Evolutionary conservation across 352 stramenopile species (phyloP).

Genomic region (Phytophthora agathidicida): DNA sequence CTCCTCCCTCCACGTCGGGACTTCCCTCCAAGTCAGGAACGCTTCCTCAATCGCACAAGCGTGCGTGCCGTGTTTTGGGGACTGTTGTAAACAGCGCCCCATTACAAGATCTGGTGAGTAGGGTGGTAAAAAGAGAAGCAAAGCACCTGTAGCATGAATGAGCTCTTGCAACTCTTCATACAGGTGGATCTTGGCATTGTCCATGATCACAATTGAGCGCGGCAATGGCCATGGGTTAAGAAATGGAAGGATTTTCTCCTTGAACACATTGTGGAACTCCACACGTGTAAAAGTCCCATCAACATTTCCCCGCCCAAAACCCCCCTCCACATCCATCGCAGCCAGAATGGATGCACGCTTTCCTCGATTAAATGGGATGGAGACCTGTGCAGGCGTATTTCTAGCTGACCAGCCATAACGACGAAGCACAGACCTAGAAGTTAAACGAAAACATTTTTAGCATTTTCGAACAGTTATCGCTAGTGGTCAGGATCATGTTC

Average conservation of each 20-base stretch:
- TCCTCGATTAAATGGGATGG: slow-evolving; percentile 7
- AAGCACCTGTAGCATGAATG: too few relatives aligned
- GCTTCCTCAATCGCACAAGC: too few relatives aligned
- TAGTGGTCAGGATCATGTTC: not conserved
- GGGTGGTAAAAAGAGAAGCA: too few relatives aligned
- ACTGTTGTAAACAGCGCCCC: too few relatives aligned
- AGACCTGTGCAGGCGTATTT: slow-evolving; percentile 2
- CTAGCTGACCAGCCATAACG: slow-evolving; percentile 15
- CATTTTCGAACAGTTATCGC: too few relatives aligned
- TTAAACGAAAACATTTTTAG: slow-evolving; percentile 1
- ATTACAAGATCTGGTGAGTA: too few relatives aligned
- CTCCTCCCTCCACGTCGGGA: too few relatives aligned
- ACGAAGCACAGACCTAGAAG: slow-evolving; percentile 3
- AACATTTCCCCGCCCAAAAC: too few relatives aligned
- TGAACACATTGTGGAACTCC: slow-evolving; percentile 88
- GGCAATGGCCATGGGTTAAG: slow-evolving; percentile 89
- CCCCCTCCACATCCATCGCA: slow-evolving; percentile 17
- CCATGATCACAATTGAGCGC: slow-evolving; percentile 79
- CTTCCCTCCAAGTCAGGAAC: too few relatives aligned
- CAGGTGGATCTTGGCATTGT: too few relatives aligned
- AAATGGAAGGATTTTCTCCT: slow-evolving; percentile 59
- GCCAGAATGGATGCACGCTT: slow-evolving; percentile 21
- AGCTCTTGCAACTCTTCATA: too few relatives aligned
- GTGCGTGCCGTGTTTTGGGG: too few relatives aligned
- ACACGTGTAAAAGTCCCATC: slow-evolving; percentile 79